Base-by-base conservation (phyloP, 2,329 filamentous ascomycete genomes). In the Aspergillus ochraceoroseus region DNA sequence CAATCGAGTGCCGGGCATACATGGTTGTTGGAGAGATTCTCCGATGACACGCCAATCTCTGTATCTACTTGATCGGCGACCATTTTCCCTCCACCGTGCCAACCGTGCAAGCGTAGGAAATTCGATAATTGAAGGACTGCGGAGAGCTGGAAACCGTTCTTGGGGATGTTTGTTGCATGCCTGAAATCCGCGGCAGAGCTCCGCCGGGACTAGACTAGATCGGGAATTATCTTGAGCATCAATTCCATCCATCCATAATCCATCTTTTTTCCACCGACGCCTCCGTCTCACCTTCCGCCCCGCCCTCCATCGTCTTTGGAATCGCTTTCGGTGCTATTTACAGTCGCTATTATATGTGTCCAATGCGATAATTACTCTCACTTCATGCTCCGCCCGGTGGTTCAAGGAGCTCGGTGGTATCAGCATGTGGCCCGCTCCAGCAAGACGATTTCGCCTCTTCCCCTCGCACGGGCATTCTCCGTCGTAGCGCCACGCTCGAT, bases 301-400 rank as follows among this genome's bases (percentile, higher is more conserved):
- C n/a, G n/a, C n/a, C n/a, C n/a, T n/a, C 18, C 35, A 19, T 18
- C 20, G 14, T 17, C 12, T 25, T 31, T 27, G 7, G 7, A 14
- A n/a, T 23, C 22, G 18, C 31, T 26, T 41, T 19, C 20, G 19
- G 25, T 37, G 33, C 19, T 29, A 22, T 32, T 20, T 27, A 26
- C 20, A 26, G 25, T 8, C 19, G 14, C 20, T 13, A 19, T 23
- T 23, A 5, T 32, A 14, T 13, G 23, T 33, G 34, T 53, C 52
- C 56, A 43, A 67, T 67, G 64, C 56, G 53, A 51, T 61, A 55
- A 58, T 44, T 41, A 43, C 43, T 48, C 43, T 55, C 50, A 52
- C 58, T 61, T 59, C 61, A 68, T 68, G 66, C 65, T 67, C 62
- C 65, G 65, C 54, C 63, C 65, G 61, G 59, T 58, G 55, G 51